Conservation (phyloP, 2,329 filamentous ascomycete species). For the Nakataea oryzae region DNA sequence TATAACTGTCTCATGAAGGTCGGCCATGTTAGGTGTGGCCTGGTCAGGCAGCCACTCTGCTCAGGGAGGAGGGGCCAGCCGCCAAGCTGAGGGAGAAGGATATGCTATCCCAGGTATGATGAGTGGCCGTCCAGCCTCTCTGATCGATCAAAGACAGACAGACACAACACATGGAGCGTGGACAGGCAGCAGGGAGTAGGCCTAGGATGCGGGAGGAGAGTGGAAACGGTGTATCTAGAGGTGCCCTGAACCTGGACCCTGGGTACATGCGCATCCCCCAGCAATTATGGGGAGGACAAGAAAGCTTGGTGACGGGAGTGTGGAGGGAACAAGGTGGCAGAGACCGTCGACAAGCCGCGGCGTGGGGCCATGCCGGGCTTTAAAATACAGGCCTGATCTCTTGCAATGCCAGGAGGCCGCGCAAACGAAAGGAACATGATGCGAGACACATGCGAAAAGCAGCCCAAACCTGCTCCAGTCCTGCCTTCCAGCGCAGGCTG, state of each 20-base stretch:
- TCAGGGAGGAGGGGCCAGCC: not conserved
- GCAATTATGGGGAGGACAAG: not conserved
- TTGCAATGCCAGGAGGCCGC: too few species aligned
- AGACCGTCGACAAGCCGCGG: not conserved
- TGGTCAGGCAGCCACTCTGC: not conserved
- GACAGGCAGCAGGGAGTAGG: not conserved
- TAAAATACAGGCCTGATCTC: too few species aligned
- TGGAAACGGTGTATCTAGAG: not conserved
- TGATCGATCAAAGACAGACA: not conserved
- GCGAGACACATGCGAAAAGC: not conserved
- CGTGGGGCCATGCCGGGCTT: not conserved
- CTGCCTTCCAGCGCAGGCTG: too few species aligned
- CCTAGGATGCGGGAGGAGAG: not conserved
- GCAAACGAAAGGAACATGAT: not conserved
- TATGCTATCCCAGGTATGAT: not conserved
- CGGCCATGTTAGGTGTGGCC: not conserved
- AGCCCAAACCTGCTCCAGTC: too few species aligned
- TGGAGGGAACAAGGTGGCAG: not conserved
- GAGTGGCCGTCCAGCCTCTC: not conserved
- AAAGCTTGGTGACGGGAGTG: not conserved
- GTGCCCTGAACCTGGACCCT: not conserved
- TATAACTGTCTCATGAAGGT: constrained; percentile 13
- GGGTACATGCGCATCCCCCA: not conserved
- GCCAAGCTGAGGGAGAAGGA: not conserved
- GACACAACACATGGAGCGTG: not conserved